Percentiles rank a stretch among this genome's conserved stretches.
phyloP scores from a whole-genome alignment of 148 eudicot genomes.

The Selenicereus undatus region DNA sequence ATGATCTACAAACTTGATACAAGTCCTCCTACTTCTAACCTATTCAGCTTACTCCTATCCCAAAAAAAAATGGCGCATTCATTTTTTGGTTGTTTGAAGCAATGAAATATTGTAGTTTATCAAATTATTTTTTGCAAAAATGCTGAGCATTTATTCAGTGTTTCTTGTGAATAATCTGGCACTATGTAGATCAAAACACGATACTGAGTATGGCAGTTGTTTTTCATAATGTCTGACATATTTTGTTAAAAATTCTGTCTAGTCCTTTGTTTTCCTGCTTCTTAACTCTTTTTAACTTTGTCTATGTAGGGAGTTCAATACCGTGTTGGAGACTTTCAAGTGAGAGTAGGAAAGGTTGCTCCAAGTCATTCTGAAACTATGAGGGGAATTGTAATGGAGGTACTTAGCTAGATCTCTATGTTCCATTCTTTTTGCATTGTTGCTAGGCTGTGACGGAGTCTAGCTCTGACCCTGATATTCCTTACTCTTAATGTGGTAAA shows the following conservation, averaged over 20 bases:
- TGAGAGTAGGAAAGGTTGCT: constrained; percentile 90
- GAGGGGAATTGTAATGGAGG: constrained; percentile 99
- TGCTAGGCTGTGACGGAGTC: too few relatives aligned
- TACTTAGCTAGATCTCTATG: constrained; percentile 19
- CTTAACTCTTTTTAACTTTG: background rate
- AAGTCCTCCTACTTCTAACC: background rate
- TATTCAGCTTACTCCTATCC: background rate
- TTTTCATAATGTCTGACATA: constrained; percentile 1
- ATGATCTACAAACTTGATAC: background rate
- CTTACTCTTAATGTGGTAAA: background rate
- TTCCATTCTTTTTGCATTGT: background rate
- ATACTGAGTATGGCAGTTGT: background rate
- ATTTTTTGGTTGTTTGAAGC: background rate
- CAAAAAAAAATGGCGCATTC: background rate
- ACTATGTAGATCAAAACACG: background rate
- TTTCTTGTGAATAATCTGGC: background rate
- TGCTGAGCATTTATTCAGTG: background rate
- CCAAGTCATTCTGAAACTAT: constrained; percentile 67
- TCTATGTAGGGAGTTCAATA: constrained; percentile 69
- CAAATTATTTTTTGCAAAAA: background rate
- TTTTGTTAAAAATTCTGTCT: background rate
- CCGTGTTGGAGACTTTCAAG: constrained; percentile 88
- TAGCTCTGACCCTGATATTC: background rate
- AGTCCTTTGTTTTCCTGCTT: background rate
- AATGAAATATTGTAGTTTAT: background rate